Evolutionary conservation across 257 asterid species (phyloP).

Genomic region (Euphrasia confusa): DNA sequence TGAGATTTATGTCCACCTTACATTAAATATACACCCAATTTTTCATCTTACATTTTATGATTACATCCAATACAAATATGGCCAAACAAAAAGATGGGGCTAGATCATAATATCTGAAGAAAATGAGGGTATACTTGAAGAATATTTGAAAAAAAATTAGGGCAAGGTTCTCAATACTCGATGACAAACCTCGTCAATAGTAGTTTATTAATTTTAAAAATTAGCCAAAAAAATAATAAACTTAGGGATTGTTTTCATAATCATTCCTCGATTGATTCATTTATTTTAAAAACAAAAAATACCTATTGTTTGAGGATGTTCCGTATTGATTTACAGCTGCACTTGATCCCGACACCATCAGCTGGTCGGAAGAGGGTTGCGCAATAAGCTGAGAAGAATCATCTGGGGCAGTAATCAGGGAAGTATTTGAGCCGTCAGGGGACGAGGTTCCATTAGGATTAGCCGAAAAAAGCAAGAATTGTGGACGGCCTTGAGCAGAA

Average conservation of each 20-base stretch:
- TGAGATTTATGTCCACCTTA: background rate
- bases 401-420: constrained; percentile 44
- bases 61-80: background rate
- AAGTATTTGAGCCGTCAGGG: constrained; percentile 39
- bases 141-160: too few relatives aligned
- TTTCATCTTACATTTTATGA: background rate
- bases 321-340: constrained; percentile 42
- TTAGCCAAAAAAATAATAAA: too few relatives aligned
- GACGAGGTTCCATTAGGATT: constrained; percentile 49
- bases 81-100: background rate
- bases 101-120: too few relatives aligned
- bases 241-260: too few relatives aligned
- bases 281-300: background rate
- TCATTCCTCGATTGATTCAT: background rate
- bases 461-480: constrained; percentile 66
- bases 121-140: background rate
- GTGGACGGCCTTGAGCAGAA: constrained; percentile 77
- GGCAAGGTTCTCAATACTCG: too few relatives aligned
- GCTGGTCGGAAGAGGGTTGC: constrained; percentile 29
- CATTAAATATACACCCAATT: background rate
- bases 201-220: too few relatives aligned
- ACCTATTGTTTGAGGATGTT: constrained; percentile 48
- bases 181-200: too few relatives aligned
- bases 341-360: constrained; percentile 35
- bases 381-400: constrained; percentile 39